Evolutionary conservation across 1,139 yeast species (phyloP).

Genomic region (Candida tropicalis): DNA sequence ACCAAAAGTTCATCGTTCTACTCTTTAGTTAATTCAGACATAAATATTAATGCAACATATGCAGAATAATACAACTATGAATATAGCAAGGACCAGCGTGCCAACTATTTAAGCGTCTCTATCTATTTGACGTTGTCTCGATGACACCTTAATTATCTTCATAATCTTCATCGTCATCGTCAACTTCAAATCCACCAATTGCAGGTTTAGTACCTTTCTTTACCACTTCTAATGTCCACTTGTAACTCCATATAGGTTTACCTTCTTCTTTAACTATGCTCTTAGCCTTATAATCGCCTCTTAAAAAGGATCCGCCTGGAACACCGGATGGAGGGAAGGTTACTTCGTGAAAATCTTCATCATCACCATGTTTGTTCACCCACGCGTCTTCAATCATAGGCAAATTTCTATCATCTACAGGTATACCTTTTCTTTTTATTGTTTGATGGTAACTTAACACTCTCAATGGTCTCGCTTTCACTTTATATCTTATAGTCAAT

Average conservation of each 20-base stretch:
- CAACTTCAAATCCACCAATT: constrained; percentile 18
- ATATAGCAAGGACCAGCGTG: no score
- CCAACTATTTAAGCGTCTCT: no score
- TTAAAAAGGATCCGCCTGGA: constrained; percentile 37
- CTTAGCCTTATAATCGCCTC: constrained; percentile 36
- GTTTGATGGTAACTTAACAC: constrained; percentile 35
- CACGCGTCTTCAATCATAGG: constrained; percentile 24
- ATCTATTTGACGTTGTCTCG: neutral
- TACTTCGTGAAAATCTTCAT: constrained; percentile 21
- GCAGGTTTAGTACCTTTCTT: constrained; percentile 28
- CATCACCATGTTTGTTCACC: constrained; percentile 20
- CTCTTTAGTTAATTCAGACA: no score
- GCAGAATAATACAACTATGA: no score
- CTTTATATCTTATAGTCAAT: constrained; percentile 31
- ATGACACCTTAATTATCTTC: neutral
- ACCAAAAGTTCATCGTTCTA: no score
- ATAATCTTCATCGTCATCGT: neutral
- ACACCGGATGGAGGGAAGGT: constrained; percentile 34
- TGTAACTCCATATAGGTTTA: constrained; percentile 25
- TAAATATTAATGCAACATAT: neutral
- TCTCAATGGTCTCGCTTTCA: constrained; percentile 26
- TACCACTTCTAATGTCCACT: constrained; percentile 32
- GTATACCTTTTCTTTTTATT: constrained; percentile 34
- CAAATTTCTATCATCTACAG: constrained; percentile 29
- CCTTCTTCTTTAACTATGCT: constrained; percentile 32